These are phyloP conservation scores for Pluteus cervinus DNA, from an alignment of 768 basidiomycete species.

Conservation along the genomic window DNA sequence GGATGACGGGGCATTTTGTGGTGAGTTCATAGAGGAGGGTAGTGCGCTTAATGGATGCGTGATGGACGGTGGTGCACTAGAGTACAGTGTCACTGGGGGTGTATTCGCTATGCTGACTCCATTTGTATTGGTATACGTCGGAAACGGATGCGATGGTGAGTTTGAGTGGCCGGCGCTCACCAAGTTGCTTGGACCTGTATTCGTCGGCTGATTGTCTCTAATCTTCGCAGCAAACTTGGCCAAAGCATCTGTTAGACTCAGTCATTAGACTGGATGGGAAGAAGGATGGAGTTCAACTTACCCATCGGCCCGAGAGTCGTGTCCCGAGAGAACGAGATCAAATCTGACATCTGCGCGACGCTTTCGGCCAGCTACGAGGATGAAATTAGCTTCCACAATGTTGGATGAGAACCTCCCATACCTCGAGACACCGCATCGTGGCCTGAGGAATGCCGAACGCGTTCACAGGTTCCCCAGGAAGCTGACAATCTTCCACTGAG, in stretches of 20 bases:
- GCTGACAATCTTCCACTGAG: constrained; percentile 52
- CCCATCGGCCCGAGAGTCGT: constrained; percentile 56
- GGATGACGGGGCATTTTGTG: constrained; percentile 45
- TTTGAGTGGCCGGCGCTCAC: constrained; percentile 12
- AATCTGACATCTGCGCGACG: constrained; percentile 72
- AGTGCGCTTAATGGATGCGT: constrained; percentile 33
- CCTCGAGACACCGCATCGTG: constrained; percentile 85
- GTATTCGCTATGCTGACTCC: constrained; percentile 15
- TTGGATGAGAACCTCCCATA: constrained; percentile 25
- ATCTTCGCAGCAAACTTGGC: constrained; percentile 33
- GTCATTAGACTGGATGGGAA: not conserved
- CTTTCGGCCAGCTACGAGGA: constrained; percentile 66
- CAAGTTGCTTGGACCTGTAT: constrained; percentile 9
- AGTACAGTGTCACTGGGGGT: constrained; percentile 42
- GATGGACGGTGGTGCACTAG: constrained; percentile 39
- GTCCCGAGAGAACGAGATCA: constrained; percentile 61
- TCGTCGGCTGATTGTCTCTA: constrained; percentile 27
- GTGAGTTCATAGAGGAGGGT: constrained; percentile 33
- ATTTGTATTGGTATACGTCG: constrained; percentile 13
- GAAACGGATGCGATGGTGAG: constrained; percentile 9
- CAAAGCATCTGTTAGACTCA: constrained; percentile 30
- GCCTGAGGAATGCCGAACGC: constrained; percentile 87
- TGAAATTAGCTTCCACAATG: not conserved
- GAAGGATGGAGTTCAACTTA: constrained; percentile 31
- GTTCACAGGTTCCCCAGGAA: constrained; percentile 81